Percentiles rank a stretch among this genome's conserved stretches.
phyloP scores from a whole-genome alignment of 192 early-diverging fungal species.

The Coemansia sp. region DNA sequence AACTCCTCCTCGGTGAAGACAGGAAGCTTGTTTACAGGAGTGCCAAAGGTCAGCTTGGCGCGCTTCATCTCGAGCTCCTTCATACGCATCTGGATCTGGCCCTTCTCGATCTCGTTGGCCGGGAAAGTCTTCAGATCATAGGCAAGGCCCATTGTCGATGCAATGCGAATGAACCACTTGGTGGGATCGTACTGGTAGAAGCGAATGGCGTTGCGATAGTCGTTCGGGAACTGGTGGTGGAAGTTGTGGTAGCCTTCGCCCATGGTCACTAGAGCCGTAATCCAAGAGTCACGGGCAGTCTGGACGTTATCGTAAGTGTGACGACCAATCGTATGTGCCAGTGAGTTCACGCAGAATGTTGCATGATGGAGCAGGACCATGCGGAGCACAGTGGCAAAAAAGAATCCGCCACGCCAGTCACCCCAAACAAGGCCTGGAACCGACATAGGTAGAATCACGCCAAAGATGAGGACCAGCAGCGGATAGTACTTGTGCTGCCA shows the following conservation, averaged over 20 bases:
- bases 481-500: slow-evolving; percentile 80
- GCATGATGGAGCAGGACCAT: slow-evolving; percentile 81
- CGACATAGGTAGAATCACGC: slow-evolving; percentile 76
- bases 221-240: slow-evolving; percentile 84
- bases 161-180: slow-evolving; percentile 73
- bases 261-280: slow-evolving; percentile 73
- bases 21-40: slow-evolving; percentile 66
- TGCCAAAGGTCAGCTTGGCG: slow-evolving; percentile 70
- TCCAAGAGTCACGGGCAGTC: slow-evolving; percentile 79
- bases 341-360: slow-evolving; percentile 83
- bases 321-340: slow-evolving; percentile 77
- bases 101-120: slow-evolving; percentile 77
- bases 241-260: slow-evolving; percentile 87
- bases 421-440: slow-evolving; percentile 83
- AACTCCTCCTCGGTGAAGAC: slow-evolving; percentile 64
- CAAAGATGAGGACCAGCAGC: slow-evolving; percentile 67
- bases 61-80: slow-evolving; percentile 66
- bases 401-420: slow-evolving; percentile 80
- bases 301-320: slow-evolving; percentile 75
- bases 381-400: slow-evolving; percentile 69
- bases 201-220: slow-evolving; percentile 79
- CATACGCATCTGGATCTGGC: slow-evolving; percentile 73
- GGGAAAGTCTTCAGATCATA: slow-evolving; percentile 75
- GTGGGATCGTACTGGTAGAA: slow-evolving; percentile 80
- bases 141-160: slow-evolving; percentile 61